These are phyloP conservation scores for Thymus mandschuricus DNA, from an alignment of 257 asterid genomes.

Conservation along the genomic window DNA sequence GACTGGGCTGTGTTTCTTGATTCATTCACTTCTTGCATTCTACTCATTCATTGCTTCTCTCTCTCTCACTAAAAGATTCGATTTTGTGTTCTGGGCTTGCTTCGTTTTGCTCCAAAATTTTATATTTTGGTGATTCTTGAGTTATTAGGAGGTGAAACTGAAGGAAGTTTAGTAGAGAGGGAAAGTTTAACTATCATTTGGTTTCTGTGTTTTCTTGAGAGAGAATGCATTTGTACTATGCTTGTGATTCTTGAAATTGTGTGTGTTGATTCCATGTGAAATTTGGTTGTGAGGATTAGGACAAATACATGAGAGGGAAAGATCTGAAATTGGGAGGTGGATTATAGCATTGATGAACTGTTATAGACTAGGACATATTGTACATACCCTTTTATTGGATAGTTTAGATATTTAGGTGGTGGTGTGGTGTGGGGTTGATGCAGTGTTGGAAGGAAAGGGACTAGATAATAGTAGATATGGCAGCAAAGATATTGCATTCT, in stretches of 20 bases:
- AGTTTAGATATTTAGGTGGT: not conserved
- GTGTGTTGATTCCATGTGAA: not conserved
- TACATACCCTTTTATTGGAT: not conserved
- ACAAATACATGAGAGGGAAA: not conserved
- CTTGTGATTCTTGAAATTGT: not conserved
- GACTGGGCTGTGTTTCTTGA: not conserved
- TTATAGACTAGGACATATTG: not conserved
- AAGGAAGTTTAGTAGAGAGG: not conserved
- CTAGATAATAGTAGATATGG: constrained; percentile 47
- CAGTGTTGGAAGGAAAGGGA: constrained; percentile 27
- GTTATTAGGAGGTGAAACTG: not conserved
- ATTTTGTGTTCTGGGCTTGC: constrained; percentile 44
- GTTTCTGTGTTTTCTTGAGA: not conserved
- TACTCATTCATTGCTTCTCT: constrained; percentile 1
- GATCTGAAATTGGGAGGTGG: not conserved
- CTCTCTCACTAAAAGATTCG: constrained; percentile 28
- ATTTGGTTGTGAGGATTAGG: not conserved
- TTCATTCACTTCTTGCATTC: not conserved
- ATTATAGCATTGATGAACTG: constrained; percentile 6
- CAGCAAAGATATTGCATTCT: constrained; percentile 82
- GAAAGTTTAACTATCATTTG: not conserved
- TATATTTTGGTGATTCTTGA: not conserved
- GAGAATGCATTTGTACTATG: not conserved
- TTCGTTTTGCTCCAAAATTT: not conserved
- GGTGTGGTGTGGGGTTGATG: constrained; percentile 16